Evolutionary conservation across 2,329 filamentous ascomycete genomes (phyloP).

Genomic region (Dactylellina haptotyla): DNA sequence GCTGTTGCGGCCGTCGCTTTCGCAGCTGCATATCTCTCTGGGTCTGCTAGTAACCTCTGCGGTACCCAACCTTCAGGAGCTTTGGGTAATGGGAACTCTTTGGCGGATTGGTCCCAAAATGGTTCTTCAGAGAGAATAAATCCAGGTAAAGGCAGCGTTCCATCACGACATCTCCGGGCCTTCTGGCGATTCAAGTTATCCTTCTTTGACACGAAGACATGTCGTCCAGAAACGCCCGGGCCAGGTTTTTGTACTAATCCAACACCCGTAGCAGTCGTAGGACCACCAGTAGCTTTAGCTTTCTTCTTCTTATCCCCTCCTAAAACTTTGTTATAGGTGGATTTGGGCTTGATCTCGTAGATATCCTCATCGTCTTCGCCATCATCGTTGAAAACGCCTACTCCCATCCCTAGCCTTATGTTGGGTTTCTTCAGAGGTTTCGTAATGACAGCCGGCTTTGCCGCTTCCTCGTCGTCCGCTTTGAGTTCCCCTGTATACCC

Average conservation of each 20-base stretch:
- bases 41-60: constrained; percentile 57
- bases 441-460: constrained; percentile 59
- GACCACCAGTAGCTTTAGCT: constrained; percentile 60
- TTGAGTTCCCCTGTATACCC: constrained; percentile 71
- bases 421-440: constrained; percentile 66
- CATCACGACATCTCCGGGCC: constrained; percentile 81
- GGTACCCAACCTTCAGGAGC: constrained; percentile 75
- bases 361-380: constrained; percentile 95
- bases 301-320: constrained; percentile 84
- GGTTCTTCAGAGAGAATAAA: constrained; percentile 75
- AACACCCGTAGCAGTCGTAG: constrained; percentile 62
- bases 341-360: constrained; percentile 89
- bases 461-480: constrained; percentile 62
- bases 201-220: constrained; percentile 80
- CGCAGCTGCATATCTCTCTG: constrained; percentile 26
- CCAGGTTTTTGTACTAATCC: constrained; percentile 67
- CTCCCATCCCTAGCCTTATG: constrained; percentile 77
- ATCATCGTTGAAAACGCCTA: constrained; percentile 89
- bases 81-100: constrained; percentile 71
- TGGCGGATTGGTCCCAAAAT: constrained; percentile 59
- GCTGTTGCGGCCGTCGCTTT: neutral
- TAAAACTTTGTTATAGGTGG: constrained; percentile 84
- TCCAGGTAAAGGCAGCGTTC: constrained; percentile 79
- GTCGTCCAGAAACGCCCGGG: constrained; percentile 67
- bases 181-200: constrained; percentile 63